phyloP scores from a whole-genome alignment of 345 rosid genomes.

The Camelina neglecta region DNA sequence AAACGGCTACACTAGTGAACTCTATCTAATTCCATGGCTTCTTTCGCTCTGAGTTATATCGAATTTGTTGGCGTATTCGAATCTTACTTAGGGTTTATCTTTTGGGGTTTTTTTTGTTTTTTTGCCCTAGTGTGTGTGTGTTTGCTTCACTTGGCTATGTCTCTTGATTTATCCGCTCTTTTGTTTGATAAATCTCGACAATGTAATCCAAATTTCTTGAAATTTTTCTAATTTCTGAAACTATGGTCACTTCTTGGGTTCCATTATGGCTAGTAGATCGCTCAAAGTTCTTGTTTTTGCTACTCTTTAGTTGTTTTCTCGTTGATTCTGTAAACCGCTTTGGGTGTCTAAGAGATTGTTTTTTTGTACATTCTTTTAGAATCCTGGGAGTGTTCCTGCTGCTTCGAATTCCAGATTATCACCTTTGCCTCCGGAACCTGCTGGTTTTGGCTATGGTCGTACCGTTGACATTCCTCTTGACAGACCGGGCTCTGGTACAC shows the following conservation, averaged over 20 bases:
- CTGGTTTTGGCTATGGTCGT: slow-evolving; percentile 70
- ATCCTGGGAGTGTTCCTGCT: slow-evolving; percentile 63
- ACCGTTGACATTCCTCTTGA: slow-evolving; percentile 95
- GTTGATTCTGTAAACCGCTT: no score
- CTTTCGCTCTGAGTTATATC: neutral
- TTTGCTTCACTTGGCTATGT: neutral
- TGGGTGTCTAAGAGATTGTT: neutral
- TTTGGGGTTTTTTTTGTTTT: neutral
- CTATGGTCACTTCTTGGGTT: neutral
- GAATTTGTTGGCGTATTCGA: slow-evolving; percentile 5
- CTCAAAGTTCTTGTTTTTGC: neutral
- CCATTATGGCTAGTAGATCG: neutral
- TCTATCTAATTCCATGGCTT: no score
- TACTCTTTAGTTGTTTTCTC: neutral
- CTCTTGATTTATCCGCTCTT: no score
- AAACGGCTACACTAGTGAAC: no score
- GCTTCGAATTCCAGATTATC: slow-evolving; percentile 80
- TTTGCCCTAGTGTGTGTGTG: neutral
- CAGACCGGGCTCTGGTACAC: slow-evolving; percentile 48
- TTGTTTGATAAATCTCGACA: neutral
- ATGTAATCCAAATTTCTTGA: slow-evolving; percentile 17
- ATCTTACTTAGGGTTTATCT: slow-evolving; percentile 21
- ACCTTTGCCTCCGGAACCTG: slow-evolving; percentile 96
- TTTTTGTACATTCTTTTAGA: slow-evolving; percentile 49
- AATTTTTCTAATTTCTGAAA: neutral